Evolutionary conservation across 371 early-diverging fungal genomes (phyloP), one percentile per base, ranked within the genome.

Genomic region (Zancudomyces culisetae): DNA sequence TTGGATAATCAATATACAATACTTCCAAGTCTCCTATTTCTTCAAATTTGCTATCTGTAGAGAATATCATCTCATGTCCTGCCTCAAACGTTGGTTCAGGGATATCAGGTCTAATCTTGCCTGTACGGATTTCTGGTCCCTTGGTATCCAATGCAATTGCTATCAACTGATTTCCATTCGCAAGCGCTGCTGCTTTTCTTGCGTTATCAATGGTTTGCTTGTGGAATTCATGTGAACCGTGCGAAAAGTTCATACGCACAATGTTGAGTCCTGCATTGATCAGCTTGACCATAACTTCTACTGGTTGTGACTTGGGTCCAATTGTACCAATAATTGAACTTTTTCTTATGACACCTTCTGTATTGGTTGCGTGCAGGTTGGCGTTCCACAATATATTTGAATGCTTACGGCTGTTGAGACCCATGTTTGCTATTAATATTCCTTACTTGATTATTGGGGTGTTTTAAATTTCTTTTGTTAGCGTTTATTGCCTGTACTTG

Each of bases 211-310:
- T 85, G 20, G 85, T 85, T 39, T 78, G 79, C 66, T 78, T 76
- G 70, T 93, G 94, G 70, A 90, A 92, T 81, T 90, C 93, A 67
- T 95, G 81, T 51, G 82, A 75, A 24, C 95, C 95, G 70, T 95
- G 95, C 40, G 91, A 90, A 61, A 95, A 93, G 77, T 91, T 91
- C 85, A 87, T 82, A 56, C 99, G 83, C 47, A 83, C 88, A 55
- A 99, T 85, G 68, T 87, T 91, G 79, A 98, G 85, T 49, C 99
- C 99, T 15, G 88, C 84, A 57, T 85, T 75, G 59, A 87, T 77
- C 55, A 94, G 76, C 64, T 83, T 75, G 40, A 76, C 78, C 43
- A 94, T 71, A 76, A 76, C 79, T 63, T 91, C 90, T 40, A 85
- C 80, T 39, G 66, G 75, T 73, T 87, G 84, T 43, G 86, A 84